Evolutionary conservation across 768 basidiomycete genomes (phyloP).

Genomic region (Multifurca ochricompacta): DNA sequence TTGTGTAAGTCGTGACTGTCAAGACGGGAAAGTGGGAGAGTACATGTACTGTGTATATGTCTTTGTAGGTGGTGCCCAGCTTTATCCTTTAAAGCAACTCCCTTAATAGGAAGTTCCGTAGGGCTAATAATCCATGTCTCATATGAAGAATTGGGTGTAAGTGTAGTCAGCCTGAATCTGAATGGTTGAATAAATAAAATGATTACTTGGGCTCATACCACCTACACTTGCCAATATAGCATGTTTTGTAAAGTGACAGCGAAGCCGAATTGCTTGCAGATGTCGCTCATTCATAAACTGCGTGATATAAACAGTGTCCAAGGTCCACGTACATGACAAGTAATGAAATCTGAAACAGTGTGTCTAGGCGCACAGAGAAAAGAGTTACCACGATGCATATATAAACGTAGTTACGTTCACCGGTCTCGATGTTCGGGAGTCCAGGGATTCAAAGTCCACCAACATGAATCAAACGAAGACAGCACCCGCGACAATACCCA

Average conservation of each 20-base stretch:
- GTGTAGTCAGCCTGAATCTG: neutral
- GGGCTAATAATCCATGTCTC: no score
- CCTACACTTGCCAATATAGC: neutral
- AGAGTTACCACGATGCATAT: neutral
- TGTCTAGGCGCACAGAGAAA: neutral
- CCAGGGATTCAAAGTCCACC: neutral
- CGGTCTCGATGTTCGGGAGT: neutral
- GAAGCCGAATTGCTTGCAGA: neutral
- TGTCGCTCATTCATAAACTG: neutral
- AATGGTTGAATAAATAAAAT: no score
- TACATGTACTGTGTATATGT: no score
- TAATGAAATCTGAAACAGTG: neutral
- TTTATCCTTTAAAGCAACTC: no score
- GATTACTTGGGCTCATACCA: neutral
- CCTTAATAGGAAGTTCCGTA: no score
- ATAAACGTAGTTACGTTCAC: neutral
- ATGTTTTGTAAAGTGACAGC: no score
- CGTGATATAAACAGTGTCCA: neutral
- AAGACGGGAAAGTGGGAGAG: no score
- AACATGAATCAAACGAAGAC: slow-evolving; percentile 3
- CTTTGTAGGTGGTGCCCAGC: no score
- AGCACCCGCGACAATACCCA: slow-evolving; percentile 12
- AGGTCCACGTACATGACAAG: slow-evolving; percentile 4
- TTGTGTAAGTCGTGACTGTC: no score
- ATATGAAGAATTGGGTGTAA: no score